These are phyloP conservation scores for Nakaseomyces bracarensis DNA, from an alignment of 1,139 yeast species.

Conservation along the genomic window DNA sequence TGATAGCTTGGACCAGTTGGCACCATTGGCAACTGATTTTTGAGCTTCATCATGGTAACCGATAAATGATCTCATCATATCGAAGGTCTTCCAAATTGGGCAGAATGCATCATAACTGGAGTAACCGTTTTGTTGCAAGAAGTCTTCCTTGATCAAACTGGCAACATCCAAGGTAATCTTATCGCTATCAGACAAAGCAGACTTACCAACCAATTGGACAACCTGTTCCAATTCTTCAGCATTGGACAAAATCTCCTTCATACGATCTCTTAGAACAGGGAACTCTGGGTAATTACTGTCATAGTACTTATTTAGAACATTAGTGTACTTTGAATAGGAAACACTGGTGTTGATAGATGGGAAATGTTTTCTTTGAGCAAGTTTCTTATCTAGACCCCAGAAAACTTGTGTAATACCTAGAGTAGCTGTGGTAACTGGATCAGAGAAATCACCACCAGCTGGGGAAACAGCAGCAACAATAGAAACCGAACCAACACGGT, in stretches of 20 bases:
- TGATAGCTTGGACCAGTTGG: slow-evolving; percentile 84
- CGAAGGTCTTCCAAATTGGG: slow-evolving; percentile 98
- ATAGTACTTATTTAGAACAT: slow-evolving; percentile 76
- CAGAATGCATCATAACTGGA: slow-evolving; percentile 97
- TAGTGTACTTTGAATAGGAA: slow-evolving; percentile 93
- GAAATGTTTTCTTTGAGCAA: slow-evolving; percentile 99
- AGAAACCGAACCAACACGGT: slow-evolving; percentile 92
- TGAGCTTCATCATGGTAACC: slow-evolving; percentile 94
- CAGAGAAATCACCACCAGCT: slow-evolving; percentile 99
- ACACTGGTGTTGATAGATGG: slow-evolving; percentile 95
- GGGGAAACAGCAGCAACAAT: slow-evolving; percentile 99
- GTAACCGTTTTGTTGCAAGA: slow-evolving; percentile 98
- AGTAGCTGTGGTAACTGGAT: slow-evolving; percentile 97
- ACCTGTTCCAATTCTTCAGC: slow-evolving; percentile 99
- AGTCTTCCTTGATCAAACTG: slow-evolving; percentile 86
- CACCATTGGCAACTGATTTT: slow-evolving; percentile 90
- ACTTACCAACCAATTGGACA: slow-evolving; percentile 97
- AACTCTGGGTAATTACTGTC: slow-evolving; percentile 84
- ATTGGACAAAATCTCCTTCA: slow-evolving; percentile 86
- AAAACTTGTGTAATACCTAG: slow-evolving; percentile 98
- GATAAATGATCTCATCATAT: slow-evolving; percentile 94
- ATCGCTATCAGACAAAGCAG: slow-evolving; percentile 92
- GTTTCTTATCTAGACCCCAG: slow-evolving; percentile 98
- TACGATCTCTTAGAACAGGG: slow-evolving; percentile 80
- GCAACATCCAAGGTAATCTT: slow-evolving; percentile 95